Base-by-base conservation (phyloP, 2,329 filamentous ascomycete genomes). In the Didymella arachidicola region DNA sequence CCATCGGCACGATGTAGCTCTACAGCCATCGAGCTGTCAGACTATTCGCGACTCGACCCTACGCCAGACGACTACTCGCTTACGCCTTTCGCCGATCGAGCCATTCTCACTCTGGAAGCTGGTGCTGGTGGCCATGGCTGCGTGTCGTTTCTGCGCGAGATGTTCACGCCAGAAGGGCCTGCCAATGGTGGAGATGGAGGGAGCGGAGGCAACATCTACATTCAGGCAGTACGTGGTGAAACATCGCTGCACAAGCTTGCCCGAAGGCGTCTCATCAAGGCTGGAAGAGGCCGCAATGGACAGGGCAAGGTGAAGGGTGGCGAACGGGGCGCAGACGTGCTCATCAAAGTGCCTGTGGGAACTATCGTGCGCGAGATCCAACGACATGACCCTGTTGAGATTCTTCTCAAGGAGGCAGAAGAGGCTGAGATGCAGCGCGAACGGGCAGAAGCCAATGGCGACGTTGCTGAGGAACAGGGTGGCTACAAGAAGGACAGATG, bases 121-220 rank as follows among this genome's bases (percentile, higher is more conserved):
- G 95, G 95, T 8, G 79, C 83, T 2, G 95, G 95, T 26, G 95
- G 95, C 8, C 89, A 95, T 72, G 95, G 95, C 63, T 99, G 95
- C 73, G 92, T 98, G 49, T 95, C 95, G 0, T 99, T 98, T 74
- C 80, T 96, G 42, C 89, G 94, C 19, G 95, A 99, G 71, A 94
- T 94, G 63, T 98, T 91, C 77, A 83, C 97, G 29, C 86, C 89
- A 43, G 89, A 96, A 64, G 95, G 95, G 0, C 95, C 95, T 11
- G 87, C 95, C 10, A 98, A 99, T 76, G 95, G 95, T 47, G 95
- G 95, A 59, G 93, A 99, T 73, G 95, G 95, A 41, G 95, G 95
- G 4, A 90, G 87, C 55, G 95, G 95, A 61, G 95, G 95, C 38
- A 96, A 90, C 69, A 83, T 99, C 65, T 98, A 96, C 76, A 96